Percentiles rank a stretch among this genome's conserved stretches.
These are phyloP conservation scores for Wickerhamiella allomyrinae DNA, from an alignment of 805 yeast genomes.

Conservation along the genomic window DNA sequence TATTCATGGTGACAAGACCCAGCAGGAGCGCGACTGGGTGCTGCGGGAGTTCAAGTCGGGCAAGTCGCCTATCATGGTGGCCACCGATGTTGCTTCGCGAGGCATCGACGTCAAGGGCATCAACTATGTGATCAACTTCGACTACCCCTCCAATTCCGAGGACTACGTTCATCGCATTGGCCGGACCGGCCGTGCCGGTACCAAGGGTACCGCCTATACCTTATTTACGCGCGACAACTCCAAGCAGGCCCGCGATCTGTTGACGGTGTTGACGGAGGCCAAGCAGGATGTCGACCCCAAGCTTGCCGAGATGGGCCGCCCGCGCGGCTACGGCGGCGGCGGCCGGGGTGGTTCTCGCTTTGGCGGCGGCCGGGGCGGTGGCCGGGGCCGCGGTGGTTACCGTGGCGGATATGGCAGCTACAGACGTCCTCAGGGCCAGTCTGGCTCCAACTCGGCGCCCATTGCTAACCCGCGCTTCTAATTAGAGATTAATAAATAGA, in stretches of 20 bases:
- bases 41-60: slow-evolving; percentile 83
- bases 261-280: slow-evolving; percentile 88
- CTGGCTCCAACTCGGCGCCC: slow-evolving; percentile 31
- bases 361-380: slow-evolving; percentile 26
- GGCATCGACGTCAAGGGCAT: slow-evolving; percentile 99
- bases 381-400: slow-evolving; percentile 31
- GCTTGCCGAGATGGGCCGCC: slow-evolving; percentile 61
- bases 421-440: slow-evolving; percentile 19
- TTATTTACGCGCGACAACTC: slow-evolving; percentile 81
- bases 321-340: slow-evolving; percentile 50
- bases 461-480: slow-evolving; percentile 26
- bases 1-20: slow-evolving; percentile 96
- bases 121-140: slow-evolving; percentile 82
- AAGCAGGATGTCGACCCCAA: slow-evolving; percentile 78
- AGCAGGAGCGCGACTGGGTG: slow-evolving; percentile 98
- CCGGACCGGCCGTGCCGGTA: slow-evolving; percentile 99
- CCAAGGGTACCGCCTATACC: slow-evolving; percentile 87
- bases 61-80: slow-evolving; percentile 92
- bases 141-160: slow-evolving; percentile 96
- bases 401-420: slow-evolving; percentile 22
- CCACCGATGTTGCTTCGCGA: slow-evolving; percentile 99
- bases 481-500: neutral
- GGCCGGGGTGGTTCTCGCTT: slow-evolving; percentile 44
- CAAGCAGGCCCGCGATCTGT: slow-evolving; percentile 77
- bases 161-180: slow-evolving; percentile 98